phyloP scores from a whole-genome alignment of 176 grass and related monocot species.

The Aegilops tauschii region DNA sequence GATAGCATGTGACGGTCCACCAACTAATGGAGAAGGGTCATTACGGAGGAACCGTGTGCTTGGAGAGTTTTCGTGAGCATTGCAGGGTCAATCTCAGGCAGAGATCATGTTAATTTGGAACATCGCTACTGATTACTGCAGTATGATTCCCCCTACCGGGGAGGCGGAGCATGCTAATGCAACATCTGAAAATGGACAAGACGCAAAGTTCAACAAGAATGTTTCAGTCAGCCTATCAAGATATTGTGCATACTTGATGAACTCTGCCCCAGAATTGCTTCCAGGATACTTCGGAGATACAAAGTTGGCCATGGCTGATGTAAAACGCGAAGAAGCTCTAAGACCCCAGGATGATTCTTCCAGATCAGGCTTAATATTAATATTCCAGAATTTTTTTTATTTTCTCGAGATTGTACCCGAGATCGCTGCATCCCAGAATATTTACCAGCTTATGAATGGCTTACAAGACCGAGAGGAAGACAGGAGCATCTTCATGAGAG shows the following conservation, averaged over 20 bases:
- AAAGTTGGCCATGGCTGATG: not conserved
- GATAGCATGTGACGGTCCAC: not conserved
- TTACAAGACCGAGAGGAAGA: not conserved
- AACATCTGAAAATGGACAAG: not conserved
- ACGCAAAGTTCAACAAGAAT: not conserved
- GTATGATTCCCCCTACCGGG: too few species aligned
- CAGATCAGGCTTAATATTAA: too few species aligned
- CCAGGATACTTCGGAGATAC: not conserved
- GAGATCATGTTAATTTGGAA: constrained; percentile 11
- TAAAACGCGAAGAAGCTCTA: not conserved
- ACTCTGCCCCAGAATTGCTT: not conserved
- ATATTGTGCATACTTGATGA: constrained; percentile 1
- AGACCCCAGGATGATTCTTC: not conserved
- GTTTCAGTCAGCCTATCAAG: not conserved
- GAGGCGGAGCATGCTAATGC: too few species aligned
- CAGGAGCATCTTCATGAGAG: not conserved
- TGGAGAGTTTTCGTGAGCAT: not conserved
- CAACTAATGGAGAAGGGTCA: not conserved
- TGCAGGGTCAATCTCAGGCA: not conserved
- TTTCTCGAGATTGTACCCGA: too few species aligned
- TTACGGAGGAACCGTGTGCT: not conserved
- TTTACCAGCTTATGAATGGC: not conserved
- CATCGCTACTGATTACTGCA: not conserved
- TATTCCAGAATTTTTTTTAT: too few species aligned
- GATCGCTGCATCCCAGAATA: too few species aligned